Conservation (phyloP, 1,284 basidiomycete species). For the Puccinia hordei region DNA sequence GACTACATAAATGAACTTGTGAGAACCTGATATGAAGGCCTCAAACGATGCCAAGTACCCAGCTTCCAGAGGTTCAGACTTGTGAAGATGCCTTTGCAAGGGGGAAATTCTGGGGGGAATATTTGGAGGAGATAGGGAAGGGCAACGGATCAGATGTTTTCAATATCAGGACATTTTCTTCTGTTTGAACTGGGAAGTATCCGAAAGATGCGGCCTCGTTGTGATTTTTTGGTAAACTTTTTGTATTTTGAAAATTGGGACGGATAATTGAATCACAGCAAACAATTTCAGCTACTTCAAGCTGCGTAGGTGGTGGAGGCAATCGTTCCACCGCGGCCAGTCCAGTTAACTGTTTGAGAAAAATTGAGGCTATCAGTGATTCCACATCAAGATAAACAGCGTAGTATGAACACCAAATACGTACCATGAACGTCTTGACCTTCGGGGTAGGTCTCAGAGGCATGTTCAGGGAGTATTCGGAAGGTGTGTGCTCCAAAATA, state of each 20-base stretch:
- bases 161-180: too few species aligned
- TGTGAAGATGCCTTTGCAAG: too few species aligned
- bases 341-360: constrained; percentile 61
- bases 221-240: not conserved
- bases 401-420: constrained; percentile 58
- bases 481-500: constrained; percentile 78
- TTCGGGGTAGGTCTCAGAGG: constrained; percentile 75
- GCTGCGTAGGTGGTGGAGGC: constrained; percentile 89
- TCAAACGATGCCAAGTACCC: too few species aligned
- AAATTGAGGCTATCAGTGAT: not conserved
- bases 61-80: too few species aligned
- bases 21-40: too few species aligned
- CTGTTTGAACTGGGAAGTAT: not conserved
- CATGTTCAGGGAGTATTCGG: constrained; percentile 83
- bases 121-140: too few species aligned
- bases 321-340: constrained; percentile 86
- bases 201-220: not conserved
- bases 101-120: too few species aligned
- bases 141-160: too few species aligned
- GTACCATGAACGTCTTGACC: constrained; percentile 79
- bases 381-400: constrained; percentile 11
- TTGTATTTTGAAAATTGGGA: not conserved
- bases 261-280: not conserved
- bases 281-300: constrained; percentile 62
- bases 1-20: too few species aligned